Percentiles rank a stretch among this genome's conserved stretches.
Evolutionary conservation across 2,329 filamentous ascomycete species (phyloP).

Genomic region (Corynespora cassiicola): DNA sequence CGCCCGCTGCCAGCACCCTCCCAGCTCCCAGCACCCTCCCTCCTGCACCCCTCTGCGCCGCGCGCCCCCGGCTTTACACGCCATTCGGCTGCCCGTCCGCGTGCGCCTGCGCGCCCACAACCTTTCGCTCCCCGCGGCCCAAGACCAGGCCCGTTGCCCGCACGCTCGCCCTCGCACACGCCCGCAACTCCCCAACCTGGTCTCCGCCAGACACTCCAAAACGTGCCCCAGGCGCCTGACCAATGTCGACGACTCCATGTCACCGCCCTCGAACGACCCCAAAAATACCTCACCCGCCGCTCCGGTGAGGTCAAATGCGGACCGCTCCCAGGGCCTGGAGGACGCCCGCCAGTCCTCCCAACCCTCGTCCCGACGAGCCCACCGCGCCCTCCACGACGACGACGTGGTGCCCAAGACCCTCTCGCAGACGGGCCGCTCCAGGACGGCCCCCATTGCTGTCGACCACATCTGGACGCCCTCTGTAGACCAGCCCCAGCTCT

Average conservation of each 20-base stretch:
- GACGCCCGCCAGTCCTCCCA: conserved; percentile 14
- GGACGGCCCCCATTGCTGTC: conserved; percentile 42
- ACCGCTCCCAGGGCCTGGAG: conserved; percentile 28
- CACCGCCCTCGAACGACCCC: conserved; percentile 44
- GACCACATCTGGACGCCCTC: conserved; percentile 45
- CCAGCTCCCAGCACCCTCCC: too few relatives aligned
- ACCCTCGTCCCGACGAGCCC: conserved; percentile 18
- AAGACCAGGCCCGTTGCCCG: too few relatives aligned
- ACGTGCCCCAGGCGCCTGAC: conserved; percentile 38
- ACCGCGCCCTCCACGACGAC: conserved; percentile 17
- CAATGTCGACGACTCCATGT: conserved; percentile 54
- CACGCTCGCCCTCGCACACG: too few relatives aligned
- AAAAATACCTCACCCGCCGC: conserved; percentile 48
- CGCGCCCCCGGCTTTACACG: too few relatives aligned
- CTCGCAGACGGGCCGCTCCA: conserved; percentile 45
- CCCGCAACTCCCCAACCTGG: too few relatives aligned
- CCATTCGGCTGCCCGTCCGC: too few relatives aligned
- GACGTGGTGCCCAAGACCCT: conserved; percentile 42
- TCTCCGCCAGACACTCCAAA: conserved; percentile 35
- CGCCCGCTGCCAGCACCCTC: too few relatives aligned
- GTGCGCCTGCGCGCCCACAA: too few relatives aligned
- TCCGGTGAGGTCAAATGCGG: conserved; percentile 47
- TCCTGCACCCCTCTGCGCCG: too few relatives aligned
- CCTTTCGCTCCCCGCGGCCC: too few relatives aligned
- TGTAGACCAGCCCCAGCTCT: conserved; percentile 59